Percentiles rank a stretch among this genome's conserved stretches.
Evolutionary conservation across 495 filamentous ascomycete species (phyloP).

Genomic region (Penicillium longicatenatum): DNA sequence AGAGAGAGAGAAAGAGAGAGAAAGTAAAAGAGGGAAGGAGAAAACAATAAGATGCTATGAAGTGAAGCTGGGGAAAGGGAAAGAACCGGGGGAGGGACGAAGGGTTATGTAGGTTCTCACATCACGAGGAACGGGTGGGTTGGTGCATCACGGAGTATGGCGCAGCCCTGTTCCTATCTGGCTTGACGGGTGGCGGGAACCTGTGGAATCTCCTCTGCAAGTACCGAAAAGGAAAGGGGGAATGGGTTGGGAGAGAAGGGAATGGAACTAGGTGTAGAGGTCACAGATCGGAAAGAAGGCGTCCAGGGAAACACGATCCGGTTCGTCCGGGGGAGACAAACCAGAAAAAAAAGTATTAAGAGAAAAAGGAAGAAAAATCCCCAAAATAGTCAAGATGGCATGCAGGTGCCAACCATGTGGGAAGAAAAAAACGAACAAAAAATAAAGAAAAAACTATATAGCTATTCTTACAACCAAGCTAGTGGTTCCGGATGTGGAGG

Average conservation of each 20-base stretch:
- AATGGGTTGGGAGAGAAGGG: constrained; percentile 4
- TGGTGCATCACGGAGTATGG: constrained; percentile 20
- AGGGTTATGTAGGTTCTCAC: constrained; percentile 29
- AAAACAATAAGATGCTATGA: constrained; percentile 11
- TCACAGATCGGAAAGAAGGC: neutral
- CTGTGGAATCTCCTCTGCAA: constrained; percentile 23
- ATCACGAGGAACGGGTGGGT: constrained; percentile 20
- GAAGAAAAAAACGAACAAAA: constrained; percentile 3
- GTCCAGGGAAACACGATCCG: constrained; percentile 9
- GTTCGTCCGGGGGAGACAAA: constrained; percentile 14
- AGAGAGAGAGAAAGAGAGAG: neutral
- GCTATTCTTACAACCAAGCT: neutral
- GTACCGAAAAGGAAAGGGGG: constrained; percentile 12
- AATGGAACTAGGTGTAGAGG: no score
- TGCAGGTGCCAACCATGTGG: constrained; percentile 50
- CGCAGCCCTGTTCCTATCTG: constrained; percentile 28
- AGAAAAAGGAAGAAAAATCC: neutral
- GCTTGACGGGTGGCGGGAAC: constrained; percentile 33
- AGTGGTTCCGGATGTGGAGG: constrained; percentile 3
- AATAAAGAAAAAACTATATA: neutral
- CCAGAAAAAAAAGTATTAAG: neutral
- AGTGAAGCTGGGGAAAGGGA: constrained; percentile 6
- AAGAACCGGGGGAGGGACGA: constrained; percentile 8
- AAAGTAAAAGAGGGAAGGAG: constrained; percentile 1
- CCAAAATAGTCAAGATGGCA: constrained; percentile 14